Conservation (phyloP, 192 early-diverging fungal species). For the Linnemannia schmuckeri region DNA sequence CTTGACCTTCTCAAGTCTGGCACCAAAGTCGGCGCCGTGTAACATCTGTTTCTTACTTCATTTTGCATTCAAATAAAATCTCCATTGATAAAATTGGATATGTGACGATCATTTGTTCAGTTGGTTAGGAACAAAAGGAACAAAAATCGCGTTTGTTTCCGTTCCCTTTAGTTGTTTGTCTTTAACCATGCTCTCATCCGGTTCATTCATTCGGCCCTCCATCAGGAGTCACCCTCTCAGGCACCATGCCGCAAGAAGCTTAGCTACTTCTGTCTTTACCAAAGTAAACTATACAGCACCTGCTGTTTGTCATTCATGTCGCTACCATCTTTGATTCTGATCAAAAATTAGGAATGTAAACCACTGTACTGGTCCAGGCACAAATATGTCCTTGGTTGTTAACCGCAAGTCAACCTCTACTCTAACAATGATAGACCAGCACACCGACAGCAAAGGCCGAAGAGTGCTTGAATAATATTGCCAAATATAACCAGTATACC, state of each 20-base stretch:
- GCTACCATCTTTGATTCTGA: not conserved
- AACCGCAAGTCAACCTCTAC: no score
- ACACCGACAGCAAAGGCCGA: slow-evolving; percentile 26
- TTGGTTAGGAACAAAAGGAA: not conserved
- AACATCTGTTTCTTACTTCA: not conserved
- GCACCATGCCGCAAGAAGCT: not conserved
- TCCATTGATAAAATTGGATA: not conserved
- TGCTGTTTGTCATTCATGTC: not conserved
- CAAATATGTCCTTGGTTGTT: no score
- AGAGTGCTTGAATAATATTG: slow-evolving; percentile 43
- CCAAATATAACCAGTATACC: slow-evolving; percentile 50
- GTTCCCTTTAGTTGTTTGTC: not conserved
- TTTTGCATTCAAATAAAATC: slow-evolving; percentile 3
- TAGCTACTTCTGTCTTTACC: not conserved
- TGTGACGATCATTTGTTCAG: not conserved
- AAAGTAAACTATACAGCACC: not conserved
- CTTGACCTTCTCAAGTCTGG: slow-evolving; percentile 78
- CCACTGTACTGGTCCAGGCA: no score
- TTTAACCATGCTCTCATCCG: not conserved
- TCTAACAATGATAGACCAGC: slow-evolving; percentile 3
- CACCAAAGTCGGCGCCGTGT: slow-evolving; percentile 51
- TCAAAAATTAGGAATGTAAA: not conserved
- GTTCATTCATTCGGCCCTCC: not conserved
- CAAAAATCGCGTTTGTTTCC: not conserved
- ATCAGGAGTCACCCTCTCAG: not conserved